phyloP scores from a whole-genome alignment of 371 early-diverging fungal species.

The Circinella minor region DNA sequence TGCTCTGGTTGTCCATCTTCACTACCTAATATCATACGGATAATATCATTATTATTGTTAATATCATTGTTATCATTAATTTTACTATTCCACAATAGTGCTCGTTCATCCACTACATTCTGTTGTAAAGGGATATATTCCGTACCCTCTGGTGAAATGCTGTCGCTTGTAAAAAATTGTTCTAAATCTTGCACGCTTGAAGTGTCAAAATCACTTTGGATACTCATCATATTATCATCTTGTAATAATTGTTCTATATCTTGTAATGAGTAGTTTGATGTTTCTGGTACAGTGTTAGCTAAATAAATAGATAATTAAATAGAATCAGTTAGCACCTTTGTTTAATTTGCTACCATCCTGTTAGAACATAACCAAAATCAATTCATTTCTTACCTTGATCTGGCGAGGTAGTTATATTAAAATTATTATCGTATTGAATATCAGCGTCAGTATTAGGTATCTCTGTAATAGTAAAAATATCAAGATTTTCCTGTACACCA shows the following conservation, averaged over 20 bases:
- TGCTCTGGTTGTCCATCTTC: background rate
- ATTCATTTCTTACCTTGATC: background rate
- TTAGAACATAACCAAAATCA: background rate
- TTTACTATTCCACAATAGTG: background rate
- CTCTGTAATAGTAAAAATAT: background rate
- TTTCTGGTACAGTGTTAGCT: background rate
- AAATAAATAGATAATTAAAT: background rate
- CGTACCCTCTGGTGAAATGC: background rate
- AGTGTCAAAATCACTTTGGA: background rate
- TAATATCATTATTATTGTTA: too few species aligned
- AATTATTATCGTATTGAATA: background rate
- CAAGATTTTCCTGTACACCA: background rate
- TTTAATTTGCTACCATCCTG: too few species aligned
- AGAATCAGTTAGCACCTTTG: background rate
- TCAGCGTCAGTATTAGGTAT: background rate
- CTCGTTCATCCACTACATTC: background rate
- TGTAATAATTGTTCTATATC: background rate
- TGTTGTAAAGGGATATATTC: background rate
- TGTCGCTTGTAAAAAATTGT: background rate
- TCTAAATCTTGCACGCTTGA: background rate
- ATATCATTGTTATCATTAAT: background rate
- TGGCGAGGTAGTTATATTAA: background rate
- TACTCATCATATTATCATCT: background rate
- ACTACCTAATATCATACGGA: background rate
- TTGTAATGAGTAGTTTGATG: background rate